Evolutionary conservation across 208 protist species (phyloP).

Genomic region (Sergeia podlipaevii): DNA sequence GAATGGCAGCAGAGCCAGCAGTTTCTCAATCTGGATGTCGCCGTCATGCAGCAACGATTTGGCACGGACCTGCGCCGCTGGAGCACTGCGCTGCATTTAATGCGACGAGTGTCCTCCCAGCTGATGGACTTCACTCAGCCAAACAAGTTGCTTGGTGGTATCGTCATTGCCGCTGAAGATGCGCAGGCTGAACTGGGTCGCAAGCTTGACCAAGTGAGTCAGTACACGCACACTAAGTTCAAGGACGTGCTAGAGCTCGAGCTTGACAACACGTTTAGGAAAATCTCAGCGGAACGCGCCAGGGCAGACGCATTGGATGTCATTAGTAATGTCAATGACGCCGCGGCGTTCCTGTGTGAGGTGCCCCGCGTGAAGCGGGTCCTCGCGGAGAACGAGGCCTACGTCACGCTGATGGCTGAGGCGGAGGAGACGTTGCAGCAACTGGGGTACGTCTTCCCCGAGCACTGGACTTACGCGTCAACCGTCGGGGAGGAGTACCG

Average conservation of each 20-base stretch:
- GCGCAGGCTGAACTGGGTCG: conserved; percentile 80
- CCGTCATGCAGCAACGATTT: conserved; percentile 76
- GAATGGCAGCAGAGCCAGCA: conserved; percentile 84
- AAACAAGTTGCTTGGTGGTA: conserved; percentile 78
- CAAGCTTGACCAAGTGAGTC: conserved; percentile 77
- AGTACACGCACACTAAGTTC: conserved; percentile 78
- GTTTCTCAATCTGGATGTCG: conserved; percentile 81
- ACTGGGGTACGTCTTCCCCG: conserved; percentile 89
- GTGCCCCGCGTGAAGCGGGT: conserved; percentile 69
- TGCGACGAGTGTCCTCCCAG: conserved; percentile 54
- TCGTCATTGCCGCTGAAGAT: conserved; percentile 78
- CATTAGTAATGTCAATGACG: conserved; percentile 77
- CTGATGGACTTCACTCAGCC: conserved; percentile 89
- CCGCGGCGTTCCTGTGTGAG: conserved; percentile 61
- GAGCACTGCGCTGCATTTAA: conserved; percentile 54
- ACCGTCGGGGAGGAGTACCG: conserved; percentile 91
- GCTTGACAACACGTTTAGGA: conserved; percentile 43
- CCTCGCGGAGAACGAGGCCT: conserved; percentile 40
- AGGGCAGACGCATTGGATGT: conserved; percentile 88
- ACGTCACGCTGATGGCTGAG: conserved; percentile 51
- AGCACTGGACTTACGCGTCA: conserved; percentile 90
- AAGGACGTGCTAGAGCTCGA: conserved; percentile 73
- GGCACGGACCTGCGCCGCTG: conserved; percentile 73
- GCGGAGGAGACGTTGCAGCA: conserved; percentile 88
- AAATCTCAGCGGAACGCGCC: conserved; percentile 47